Conservation (phyloP, 225 moss, liverwort and hornwort genomes). For the Straminergon stramineum region DNA sequence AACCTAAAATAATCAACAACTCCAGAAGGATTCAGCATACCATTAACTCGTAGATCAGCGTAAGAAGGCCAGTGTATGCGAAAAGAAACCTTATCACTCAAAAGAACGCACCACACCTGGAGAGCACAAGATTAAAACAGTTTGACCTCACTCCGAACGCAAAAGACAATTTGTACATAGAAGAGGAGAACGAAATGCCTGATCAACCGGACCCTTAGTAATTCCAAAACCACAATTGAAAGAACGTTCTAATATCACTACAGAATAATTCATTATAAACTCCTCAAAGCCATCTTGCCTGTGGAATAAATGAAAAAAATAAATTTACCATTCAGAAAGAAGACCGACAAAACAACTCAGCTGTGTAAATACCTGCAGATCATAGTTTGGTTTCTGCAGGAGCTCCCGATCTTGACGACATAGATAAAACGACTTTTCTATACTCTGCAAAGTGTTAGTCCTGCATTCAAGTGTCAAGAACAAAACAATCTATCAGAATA, state of each 20-base stretch:
- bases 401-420: constrained; percentile 35
- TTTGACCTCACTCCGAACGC: neutral
- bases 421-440: constrained; percentile 46
- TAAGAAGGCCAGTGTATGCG: constrained; percentile 97
- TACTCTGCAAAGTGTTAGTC: constrained; percentile 37
- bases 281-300: neutral
- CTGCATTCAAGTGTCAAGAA: constrained; percentile 11
- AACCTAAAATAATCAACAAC: neutral
- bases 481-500: neutral
- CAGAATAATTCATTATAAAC: neutral
- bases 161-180: neutral
- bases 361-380: constrained; percentile 32
- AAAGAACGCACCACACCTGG: constrained; percentile 99
- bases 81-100: constrained; percentile 94
- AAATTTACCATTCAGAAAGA: neutral
- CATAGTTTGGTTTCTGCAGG: constrained; percentile 44
- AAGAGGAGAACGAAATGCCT: neutral
- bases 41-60: constrained; percentile 83
- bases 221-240: neutral
- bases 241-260: neutral
- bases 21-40: constrained; percentile 22
- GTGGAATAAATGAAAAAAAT: neutral
- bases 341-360: neutral
- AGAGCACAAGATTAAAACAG: neutral
- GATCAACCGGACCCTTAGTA: neutral